phyloP scores from a whole-genome alignment of 2,329 filamentous ascomycete species.

The Verticillium dahliae region DNA sequence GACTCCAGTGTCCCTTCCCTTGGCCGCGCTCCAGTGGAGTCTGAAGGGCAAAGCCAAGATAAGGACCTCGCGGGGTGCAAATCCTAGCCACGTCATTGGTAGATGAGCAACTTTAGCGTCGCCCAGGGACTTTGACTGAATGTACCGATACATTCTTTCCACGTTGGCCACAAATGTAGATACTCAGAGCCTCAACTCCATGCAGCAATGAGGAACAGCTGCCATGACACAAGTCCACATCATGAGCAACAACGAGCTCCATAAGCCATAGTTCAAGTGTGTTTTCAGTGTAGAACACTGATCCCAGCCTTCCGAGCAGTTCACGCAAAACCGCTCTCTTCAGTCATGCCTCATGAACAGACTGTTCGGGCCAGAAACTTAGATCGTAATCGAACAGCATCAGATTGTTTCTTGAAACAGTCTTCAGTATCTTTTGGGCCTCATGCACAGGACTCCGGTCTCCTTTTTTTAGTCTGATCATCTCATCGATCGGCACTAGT shows the following conservation, averaged over 20 bases:
- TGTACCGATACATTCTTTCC: neutral
- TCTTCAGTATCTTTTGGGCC: neutral
- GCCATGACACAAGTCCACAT: neutral
- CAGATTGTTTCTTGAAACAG: neutral
- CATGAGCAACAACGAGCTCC: neutral
- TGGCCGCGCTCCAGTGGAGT: neutral
- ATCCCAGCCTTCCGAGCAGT: neutral
- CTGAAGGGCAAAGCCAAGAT: neutral
- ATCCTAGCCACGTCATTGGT: neutral
- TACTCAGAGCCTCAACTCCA: neutral
- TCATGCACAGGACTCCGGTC: neutral
- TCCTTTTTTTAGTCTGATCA: neutral
- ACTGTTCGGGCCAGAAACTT: neutral
- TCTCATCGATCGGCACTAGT: neutral
- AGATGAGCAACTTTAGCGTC: neutral
- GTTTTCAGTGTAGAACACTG: neutral
- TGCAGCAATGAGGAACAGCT: neutral
- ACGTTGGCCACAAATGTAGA: neutral
- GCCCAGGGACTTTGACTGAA: neutral
- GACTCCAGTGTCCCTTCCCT: neutral
- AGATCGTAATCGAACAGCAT: neutral
- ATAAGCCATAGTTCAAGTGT: neutral
- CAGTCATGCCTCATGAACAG: neutral
- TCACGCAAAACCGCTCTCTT: neutral
- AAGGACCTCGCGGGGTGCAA: neutral